These are phyloP conservation scores for Rhizopus delemar DNA, from an alignment of 371 early-diverging fungal species.

Conservation along the genomic window DNA sequence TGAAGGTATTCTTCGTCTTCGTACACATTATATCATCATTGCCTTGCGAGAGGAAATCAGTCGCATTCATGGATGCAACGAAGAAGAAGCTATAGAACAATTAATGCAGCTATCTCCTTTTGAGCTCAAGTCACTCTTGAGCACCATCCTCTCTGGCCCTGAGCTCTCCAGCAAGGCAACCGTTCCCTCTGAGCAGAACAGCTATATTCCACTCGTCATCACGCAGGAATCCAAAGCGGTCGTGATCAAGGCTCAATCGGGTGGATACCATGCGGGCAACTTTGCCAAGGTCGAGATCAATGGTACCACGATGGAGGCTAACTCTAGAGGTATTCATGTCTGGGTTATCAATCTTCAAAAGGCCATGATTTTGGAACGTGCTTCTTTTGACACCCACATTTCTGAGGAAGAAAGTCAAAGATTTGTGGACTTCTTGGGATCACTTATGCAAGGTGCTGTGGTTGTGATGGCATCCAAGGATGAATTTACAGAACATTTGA, in stretches of 20 bases:
- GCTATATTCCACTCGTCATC: slow-evolving; percentile 18
- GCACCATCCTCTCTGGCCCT: slow-evolving; percentile 72
- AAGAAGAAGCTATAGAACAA: slow-evolving; percentile 76
- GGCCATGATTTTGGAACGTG: slow-evolving; percentile 63
- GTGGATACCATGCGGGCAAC: slow-evolving; percentile 72
- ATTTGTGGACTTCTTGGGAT: slow-evolving; percentile 65
- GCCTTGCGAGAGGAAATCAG: slow-evolving; percentile 84
- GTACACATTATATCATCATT: slow-evolving; percentile 79
- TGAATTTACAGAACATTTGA: slow-evolving; percentile 68
- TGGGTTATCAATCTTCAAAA: slow-evolving; percentile 68
- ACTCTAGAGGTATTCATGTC: slow-evolving; percentile 74
- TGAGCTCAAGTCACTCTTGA: slow-evolving; percentile 73
- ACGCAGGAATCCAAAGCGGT: slow-evolving; percentile 10
- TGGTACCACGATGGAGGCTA: slow-evolving; percentile 51
- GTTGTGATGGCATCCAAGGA: slow-evolving; percentile 76
- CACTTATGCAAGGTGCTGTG: slow-evolving; percentile 64
- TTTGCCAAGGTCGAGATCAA: slow-evolving; percentile 74
- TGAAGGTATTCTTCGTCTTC: slow-evolving; percentile 79
- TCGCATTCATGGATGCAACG: slow-evolving; percentile 69
- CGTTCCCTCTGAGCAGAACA: background rate
- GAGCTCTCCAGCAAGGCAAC: slow-evolving; percentile 24
- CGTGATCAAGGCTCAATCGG: slow-evolving; percentile 64
- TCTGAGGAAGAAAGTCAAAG: slow-evolving; percentile 67
- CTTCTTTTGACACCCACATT: slow-evolving; percentile 76
- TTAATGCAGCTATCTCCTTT: slow-evolving; percentile 80